Conservation (phyloP, 2,329 filamentous ascomycete species). For the Colletotrichum sp. region DNA sequence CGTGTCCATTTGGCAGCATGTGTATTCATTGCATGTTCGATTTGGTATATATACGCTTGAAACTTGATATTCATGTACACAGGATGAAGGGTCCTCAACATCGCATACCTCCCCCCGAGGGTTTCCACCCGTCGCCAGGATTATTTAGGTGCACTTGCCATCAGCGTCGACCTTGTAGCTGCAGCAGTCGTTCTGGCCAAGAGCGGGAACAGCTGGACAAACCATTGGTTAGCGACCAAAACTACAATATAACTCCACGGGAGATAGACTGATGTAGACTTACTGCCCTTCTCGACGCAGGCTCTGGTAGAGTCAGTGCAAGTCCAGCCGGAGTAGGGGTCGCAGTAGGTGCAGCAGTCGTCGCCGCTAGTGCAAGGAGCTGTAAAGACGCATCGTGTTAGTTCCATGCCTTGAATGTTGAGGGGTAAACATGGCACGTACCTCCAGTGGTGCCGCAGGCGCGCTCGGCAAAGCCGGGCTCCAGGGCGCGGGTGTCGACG, state of each 20-base stretch:
- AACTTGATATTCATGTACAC: background rate
- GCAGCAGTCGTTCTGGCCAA: background rate
- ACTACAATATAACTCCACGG: background rate
- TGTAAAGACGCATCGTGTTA: background rate
- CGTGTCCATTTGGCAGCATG: background rate
- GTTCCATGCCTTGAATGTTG: background rate
- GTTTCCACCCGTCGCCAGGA: background rate
- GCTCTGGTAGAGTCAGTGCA: background rate
- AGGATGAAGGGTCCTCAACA: background rate
- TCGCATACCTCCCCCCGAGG: background rate
- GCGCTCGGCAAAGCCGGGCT: background rate
- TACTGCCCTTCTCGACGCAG: background rate
- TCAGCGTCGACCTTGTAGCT: background rate
- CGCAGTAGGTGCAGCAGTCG: slow-evolving; percentile 5
- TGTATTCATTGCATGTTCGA: background rate
- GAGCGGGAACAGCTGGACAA: background rate
- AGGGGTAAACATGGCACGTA: background rate
- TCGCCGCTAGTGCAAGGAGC: background rate
- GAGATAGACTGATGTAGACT: background rate
- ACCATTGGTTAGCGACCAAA: background rate
- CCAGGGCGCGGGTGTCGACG: background rate
- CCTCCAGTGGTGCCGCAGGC: background rate
- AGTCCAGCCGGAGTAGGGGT: background rate
- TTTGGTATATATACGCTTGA: background rate
- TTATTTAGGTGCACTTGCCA: background rate